Base-by-base conservation (phyloP, 805 yeast species). In the Candida suzukii region DNA sequence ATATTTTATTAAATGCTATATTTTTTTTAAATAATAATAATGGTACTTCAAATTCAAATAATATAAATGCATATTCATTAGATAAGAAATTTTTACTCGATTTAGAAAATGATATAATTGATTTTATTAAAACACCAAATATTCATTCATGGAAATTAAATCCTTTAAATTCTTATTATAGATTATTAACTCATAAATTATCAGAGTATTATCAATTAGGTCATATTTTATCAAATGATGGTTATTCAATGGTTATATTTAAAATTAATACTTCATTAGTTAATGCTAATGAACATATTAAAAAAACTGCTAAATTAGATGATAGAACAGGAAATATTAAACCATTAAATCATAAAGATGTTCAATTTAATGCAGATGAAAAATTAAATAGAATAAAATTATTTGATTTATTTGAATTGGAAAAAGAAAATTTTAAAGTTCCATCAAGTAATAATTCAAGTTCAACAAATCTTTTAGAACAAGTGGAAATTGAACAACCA, bases 181-280 rank as follows among this genome's bases (percentile, higher is more conserved):
- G 91, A 48, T 63, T 84, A 36, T 60, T 84, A 41, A 71, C 83
- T 0, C 90, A 84, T 57, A 83, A 81, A 48, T 62, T 82, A 28
- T 85, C 88, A 4, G 82, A 78, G 30, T 81, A 80, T 54, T 80
- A 81, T 52, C 63, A 68, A 20, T 56, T 83, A 42, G 78, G 78
- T 34, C 90, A 83, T 52, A 70, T 69, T 9, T 48, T 71, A 35
- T 61, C 76, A 12, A 74, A 70, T 48, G 78, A 72, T 44, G 78
- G 78, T 10, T 63, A 64, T 39, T 70, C 78, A 13, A 64, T 64
- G 68, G 68, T 64, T 4, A 51, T 64, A 16, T 64, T 57, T 43
- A 64, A 64, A 38, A 62, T 59, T 40, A 64, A 64, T 39, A 64
- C 68, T 0, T 57, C 64, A 16, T 47, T 59, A 37, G 55, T 63